Conservation (phyloP, 1,139 yeast species). For the Kodamaea sp. region DNA sequence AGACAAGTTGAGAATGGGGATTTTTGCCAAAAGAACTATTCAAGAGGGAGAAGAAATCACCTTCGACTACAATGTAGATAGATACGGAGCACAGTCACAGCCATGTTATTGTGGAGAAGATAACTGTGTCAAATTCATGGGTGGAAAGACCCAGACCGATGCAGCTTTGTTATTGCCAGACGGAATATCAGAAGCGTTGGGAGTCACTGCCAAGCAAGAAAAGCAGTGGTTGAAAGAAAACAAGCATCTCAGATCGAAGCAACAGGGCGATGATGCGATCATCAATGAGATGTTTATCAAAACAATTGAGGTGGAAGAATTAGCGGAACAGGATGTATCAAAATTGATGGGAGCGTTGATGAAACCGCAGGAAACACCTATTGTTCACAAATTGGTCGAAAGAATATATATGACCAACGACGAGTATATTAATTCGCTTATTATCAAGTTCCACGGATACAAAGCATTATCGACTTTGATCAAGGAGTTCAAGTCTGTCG, state of each 20-base stretch:
- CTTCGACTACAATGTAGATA: slow-evolving; percentile 92
- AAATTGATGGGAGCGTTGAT: slow-evolving; percentile 80
- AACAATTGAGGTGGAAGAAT: slow-evolving; percentile 54
- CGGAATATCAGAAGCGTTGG: slow-evolving; percentile 80
- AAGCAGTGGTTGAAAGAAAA: slow-evolving; percentile 66
- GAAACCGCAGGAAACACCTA: slow-evolving; percentile 71
- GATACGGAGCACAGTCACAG: slow-evolving; percentile 94
- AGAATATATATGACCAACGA: slow-evolving; percentile 64
- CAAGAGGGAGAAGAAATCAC: slow-evolving; percentile 86
- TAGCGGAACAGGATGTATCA: slow-evolving; percentile 63
- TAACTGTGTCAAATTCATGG: slow-evolving; percentile 89
- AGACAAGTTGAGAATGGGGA: slow-evolving; percentile 88
- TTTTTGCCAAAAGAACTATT: slow-evolving; percentile 79
- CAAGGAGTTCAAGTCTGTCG: slow-evolving; percentile 32
- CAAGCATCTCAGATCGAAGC: slow-evolving; percentile 46
- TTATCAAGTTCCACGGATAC: slow-evolving; percentile 85
- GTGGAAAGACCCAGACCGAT: slow-evolving; percentile 96
- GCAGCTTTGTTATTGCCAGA: slow-evolving; percentile 84
- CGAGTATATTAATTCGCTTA: slow-evolving; percentile 53
- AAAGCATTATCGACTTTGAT: slow-evolving; percentile 69
- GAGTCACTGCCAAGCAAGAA: slow-evolving; percentile 63
- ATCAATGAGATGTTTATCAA: slow-evolving; percentile 68
- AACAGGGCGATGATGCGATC: slow-evolving; percentile 57
- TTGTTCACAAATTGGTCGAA: slow-evolving; percentile 65
- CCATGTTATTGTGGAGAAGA: slow-evolving; percentile 93